These are phyloP conservation scores for Erythrobasidium hasegawianum DNA, from an alignment of 1,284 basidiomycete genomes.

Conservation along the genomic window DNA sequence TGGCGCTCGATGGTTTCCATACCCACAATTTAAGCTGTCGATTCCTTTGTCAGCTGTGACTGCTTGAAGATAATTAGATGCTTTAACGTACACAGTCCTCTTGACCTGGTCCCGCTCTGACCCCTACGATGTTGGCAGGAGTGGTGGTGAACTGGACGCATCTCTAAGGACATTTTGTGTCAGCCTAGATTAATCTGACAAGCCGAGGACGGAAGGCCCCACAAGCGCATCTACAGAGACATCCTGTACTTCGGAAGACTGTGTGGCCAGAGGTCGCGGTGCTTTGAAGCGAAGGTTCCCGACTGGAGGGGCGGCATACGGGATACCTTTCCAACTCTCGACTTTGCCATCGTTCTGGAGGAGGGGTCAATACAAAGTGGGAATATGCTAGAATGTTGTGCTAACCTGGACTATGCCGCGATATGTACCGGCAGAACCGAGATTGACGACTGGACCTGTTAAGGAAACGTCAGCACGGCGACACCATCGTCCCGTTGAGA, in stretches of 20 bases:
- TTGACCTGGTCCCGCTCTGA: conserved; percentile 36
- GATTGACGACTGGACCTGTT: conserved; percentile 35
- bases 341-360: conserved; percentile 26
- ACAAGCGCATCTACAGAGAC: conserved; percentile 31
- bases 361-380: neutral
- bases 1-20: conserved; percentile 37
- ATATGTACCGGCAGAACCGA: conserved; percentile 35
- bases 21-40: conserved; percentile 33
- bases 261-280: conserved; percentile 21
- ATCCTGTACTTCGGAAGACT: conserved; percentile 33
- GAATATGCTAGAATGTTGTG: neutral
- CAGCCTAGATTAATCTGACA: neutral
- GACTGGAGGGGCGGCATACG: conserved; percentile 38
- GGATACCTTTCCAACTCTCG: conserved; percentile 39
- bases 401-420: conserved; percentile 34
- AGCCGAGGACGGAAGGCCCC: neutral
- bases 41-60: neutral
- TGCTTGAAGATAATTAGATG: no score
- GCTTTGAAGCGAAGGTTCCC: conserved; percentile 39
- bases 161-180: neutral
- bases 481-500: no score
- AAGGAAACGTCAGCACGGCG: neutral
- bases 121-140: conserved; percentile 32
- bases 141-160: conserved; percentile 37
- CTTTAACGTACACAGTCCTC: conserved; percentile 37